Conservation (phyloP, 768 basidiomycete species). For the Hirschioporus abietinus region DNA sequence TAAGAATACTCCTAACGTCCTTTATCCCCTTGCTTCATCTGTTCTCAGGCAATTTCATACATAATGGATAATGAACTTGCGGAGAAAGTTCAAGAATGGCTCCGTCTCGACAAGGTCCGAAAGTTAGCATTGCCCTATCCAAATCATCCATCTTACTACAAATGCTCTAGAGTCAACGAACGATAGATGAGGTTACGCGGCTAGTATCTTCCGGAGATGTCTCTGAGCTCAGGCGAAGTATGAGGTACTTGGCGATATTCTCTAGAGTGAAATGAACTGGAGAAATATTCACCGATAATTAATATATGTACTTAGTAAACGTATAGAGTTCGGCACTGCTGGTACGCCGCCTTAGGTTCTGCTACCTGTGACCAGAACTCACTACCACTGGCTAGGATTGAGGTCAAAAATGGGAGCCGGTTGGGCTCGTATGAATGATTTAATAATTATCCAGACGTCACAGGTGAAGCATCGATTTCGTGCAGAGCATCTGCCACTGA, state of each 20-base stretch:
- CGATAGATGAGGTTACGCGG: background rate
- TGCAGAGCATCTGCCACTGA: background rate
- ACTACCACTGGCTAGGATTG: conserved; percentile 41
- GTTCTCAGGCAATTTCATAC: conserved; percentile 4
- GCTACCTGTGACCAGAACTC: conserved; percentile 7
- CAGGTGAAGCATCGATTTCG: conserved; percentile 44
- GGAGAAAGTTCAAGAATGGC: conserved; percentile 45
- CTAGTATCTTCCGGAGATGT: background rate
- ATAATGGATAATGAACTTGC: conserved; percentile 26
- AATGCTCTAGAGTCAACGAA: background rate
- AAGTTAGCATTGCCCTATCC: background rate
- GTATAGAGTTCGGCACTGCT: conserved; percentile 83
- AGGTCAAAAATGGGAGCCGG: conserved; percentile 85
- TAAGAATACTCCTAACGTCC: too few relatives aligned
- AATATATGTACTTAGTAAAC: background rate
- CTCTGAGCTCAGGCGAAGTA: conserved; percentile 18
- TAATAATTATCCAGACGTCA: conserved; percentile 76
- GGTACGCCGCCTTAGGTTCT: conserved; percentile 34
- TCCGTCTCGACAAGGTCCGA: conserved; percentile 40
- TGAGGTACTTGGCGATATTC: conserved; percentile 7
- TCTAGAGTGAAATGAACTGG: background rate
- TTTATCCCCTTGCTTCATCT: background rate
- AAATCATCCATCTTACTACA: background rate
- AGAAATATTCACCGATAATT: background rate
- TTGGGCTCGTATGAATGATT: conserved; percentile 88